Base-by-base conservation (phyloP, 176 grass and related monocot genomes). In the Canna indica region DNA sequence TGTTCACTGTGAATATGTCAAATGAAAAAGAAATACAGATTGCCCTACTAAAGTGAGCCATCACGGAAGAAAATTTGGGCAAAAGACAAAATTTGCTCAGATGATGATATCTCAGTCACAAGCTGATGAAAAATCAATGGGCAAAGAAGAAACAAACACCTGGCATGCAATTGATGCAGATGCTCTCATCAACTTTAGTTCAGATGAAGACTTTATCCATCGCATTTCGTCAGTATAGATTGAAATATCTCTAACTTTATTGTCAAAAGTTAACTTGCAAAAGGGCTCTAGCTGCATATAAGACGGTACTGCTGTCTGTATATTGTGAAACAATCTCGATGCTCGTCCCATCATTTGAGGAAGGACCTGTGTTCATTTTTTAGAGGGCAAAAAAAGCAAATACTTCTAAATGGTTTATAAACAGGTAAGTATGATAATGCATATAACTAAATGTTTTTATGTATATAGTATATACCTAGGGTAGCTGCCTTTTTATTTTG, bases 91-190 rank as follows among this genome's bases (percentile, higher is more conserved):
- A n/a, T n/a, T n/a, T 91, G 79, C 69, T 54, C 78, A 78, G 91
- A 96, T 68, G 81, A 81, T 57, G 36, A 38, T 25, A 66, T 66
- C 63, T 66, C 34, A 26, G 58, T 60, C 35, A 31, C 22, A 47
- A 70, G 24, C 33, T 59, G n/a, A 15, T 47, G 85, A 62, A 78
- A 75, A 47, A 78, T 8, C 47, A 76, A 24, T 48, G 77, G 34
- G 16, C 36, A 68, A 81, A 18, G n/a, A 59, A 20, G 60, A 20
- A 31, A 48, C 15, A 67, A 30, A 31, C 18, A 96, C 88, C 88
- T 96, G 88, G 64, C 88, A 91, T 59, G 87, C 93, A 60, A 92
- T 90, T 52, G 93, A 90, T 78, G 88, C 93, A 13, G 89, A 97
- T 85, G 87, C 82, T 56, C 82, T 87, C 88, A 97, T 92, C 62